Evolutionary conservation across 2,329 filamentous ascomycete species (phyloP), one percentile per base, ranked within the genome.

Genomic region (Aschersonia sp.): DNA sequence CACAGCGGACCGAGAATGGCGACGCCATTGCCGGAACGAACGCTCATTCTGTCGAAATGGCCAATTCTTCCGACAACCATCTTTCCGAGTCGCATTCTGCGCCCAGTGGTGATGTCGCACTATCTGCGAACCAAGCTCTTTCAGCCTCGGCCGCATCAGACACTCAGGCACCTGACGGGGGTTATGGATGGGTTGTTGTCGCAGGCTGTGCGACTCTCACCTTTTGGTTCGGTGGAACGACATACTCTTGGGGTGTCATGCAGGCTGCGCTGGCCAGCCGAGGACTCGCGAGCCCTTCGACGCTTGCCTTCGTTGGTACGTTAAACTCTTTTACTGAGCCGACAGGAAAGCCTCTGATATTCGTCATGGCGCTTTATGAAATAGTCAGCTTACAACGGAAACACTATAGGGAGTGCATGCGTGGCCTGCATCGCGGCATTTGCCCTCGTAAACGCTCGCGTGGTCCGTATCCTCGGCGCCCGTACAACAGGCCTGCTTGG

Each of bases 171-270:
- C 59, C 59, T 0, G 59, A 61, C n/a, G 59, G 59, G 3, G 59
- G 59, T 2, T 53, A 56, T 30, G 59, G 58, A 2, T 61, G 59
- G 59, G 53, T 55, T 3, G 55, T 61, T 0, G 51, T 61, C 2
- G 31, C 45, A 1, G 55, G 52, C 30, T 61, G 59, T 10, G 53
- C 57, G 3, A 40, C 55, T 5, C 51, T 61, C 0, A 46, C 56
- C 0, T 61, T 74, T 64, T 78, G 73, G 74, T 70, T 73, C 45
- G 70, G 73, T n/a, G 78, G 77, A 31, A 73, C 70, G 1, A 68
- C 66, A 5, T 78, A 78, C 52, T 71, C 67, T 51, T 82, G 78
- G 77, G 79, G 78, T 5, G 68, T 83, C 0, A 63, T 81, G 10
- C 79, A 83, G 57, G 68, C 68, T 2, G 77, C 71, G 0, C 65